These are phyloP conservation scores for Hibiscus syriacus DNA, from an alignment of 345 rosid species.

Conservation along the genomic window DNA sequence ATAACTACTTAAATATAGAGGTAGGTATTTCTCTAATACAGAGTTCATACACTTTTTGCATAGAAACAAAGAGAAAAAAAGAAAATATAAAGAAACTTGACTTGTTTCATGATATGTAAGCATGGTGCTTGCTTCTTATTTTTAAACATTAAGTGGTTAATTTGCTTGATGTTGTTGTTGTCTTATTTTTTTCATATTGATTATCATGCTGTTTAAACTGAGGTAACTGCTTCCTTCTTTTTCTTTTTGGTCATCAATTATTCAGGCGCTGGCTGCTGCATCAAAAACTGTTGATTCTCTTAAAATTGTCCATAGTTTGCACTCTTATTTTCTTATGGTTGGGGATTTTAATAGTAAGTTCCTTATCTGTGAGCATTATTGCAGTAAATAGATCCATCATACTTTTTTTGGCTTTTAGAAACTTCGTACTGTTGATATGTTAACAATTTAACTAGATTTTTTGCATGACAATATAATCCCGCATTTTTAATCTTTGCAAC, in stretches of 20 bases:
- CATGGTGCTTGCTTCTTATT: neutral
- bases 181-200: neutral
- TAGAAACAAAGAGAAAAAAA: neutral
- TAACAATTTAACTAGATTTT: neutral
- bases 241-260: constrained; percentile 8
- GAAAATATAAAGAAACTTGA: neutral
- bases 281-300: constrained; percentile 93
- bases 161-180: neutral
- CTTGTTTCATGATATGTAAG: neutral
- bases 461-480: neutral
- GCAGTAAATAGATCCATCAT: constrained; percentile 4
- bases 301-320: constrained; percentile 87
- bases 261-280: constrained; percentile 95
- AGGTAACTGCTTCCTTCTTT: constrained; percentile 10
- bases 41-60: neutral
- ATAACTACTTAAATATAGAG: neutral
- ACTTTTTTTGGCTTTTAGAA: neutral
- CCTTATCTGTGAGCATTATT: constrained; percentile 4
- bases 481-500: neutral
- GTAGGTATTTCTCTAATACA: neutral
- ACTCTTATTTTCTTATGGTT: constrained; percentile 78
- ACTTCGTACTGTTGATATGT: neutral
- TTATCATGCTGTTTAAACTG: neutral
- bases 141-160: neutral
- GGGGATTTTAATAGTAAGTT: constrained; percentile 81